Conservation (phyloP, 805 yeast genomes). For the Candida parachauliodes region DNA sequence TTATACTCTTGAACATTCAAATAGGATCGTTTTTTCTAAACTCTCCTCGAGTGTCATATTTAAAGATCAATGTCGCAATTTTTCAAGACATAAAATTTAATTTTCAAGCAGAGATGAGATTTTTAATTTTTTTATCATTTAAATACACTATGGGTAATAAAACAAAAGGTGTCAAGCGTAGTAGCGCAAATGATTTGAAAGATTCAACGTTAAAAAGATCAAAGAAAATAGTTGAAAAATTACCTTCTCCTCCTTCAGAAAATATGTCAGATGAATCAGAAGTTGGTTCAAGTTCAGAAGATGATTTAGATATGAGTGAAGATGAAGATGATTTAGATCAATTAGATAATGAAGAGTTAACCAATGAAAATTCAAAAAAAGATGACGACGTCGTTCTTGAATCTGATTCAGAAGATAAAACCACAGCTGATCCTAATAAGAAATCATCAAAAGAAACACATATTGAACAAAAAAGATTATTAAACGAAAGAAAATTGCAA, state of each 20-base stretch:
- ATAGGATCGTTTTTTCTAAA: too few relatives aligned
- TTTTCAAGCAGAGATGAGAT: slow-evolving; percentile 4
- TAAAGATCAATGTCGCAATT: slow-evolving; percentile 11
- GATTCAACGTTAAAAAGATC: slow-evolving; percentile 18
- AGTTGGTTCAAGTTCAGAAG: slow-evolving; percentile 12
- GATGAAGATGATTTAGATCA: slow-evolving; percentile 24
- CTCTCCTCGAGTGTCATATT: background rate
- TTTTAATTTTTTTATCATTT: slow-evolving; percentile 2
- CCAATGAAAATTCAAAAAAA: slow-evolving; percentile 18
- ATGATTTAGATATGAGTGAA: slow-evolving; percentile 25
- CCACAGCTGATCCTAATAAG: slow-evolving; percentile 39
- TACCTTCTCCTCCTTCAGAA: slow-evolving; percentile 19
- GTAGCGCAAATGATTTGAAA: slow-evolving; percentile 10
- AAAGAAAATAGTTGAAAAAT: slow-evolving; percentile 24
- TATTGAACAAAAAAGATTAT: slow-evolving; percentile 73
- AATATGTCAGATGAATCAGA: slow-evolving; percentile 8
- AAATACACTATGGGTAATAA: slow-evolving; percentile 16
- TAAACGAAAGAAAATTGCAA: slow-evolving; percentile 79
- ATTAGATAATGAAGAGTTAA: slow-evolving; percentile 16
- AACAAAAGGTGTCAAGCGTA: slow-evolving; percentile 30
- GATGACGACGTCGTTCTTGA: slow-evolving; percentile 24
- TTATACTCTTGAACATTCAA: slow-evolving; percentile 25
- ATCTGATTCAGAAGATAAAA: slow-evolving; percentile 19
- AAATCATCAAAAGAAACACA: slow-evolving; percentile 64
- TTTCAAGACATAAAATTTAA: too few relatives aligned